phyloP scores from a whole-genome alignment of 371 early-diverging fungal genomes.

The Syncephalastrum contaminatum region DNA sequence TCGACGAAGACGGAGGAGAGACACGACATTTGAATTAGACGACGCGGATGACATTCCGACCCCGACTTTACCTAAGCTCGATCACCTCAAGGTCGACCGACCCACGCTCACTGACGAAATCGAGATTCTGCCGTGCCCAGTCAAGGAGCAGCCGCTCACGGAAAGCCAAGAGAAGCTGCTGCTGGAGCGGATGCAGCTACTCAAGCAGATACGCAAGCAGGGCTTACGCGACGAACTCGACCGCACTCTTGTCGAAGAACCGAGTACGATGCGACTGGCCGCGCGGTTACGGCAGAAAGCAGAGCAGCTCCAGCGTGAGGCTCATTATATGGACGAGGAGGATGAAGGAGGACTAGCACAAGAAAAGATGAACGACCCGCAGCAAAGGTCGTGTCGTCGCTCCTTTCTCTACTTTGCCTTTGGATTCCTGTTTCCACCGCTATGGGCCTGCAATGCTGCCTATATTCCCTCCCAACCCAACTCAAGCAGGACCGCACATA shows the following conservation, averaged over 20 bases:
- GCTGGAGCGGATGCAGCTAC: conserved; percentile 7
- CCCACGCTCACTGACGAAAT: too few species aligned
- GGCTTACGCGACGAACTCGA: conserved; percentile 2
- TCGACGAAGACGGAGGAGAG: conserved; percentile 1
- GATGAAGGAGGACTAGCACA: background rate
- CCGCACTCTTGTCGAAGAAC: too few species aligned
- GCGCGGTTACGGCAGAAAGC: conserved; percentile 7
- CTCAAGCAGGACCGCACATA: background rate
- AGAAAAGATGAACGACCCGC: background rate
- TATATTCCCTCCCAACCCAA: conserved; percentile 12
- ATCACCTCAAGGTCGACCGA: conserved; percentile 5
- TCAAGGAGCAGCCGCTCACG: conserved; percentile 1
- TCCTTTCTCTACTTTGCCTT: conserved; percentile 33
- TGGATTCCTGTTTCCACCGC: conserved; percentile 40
- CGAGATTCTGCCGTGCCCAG: too few species aligned
- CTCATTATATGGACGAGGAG: background rate
- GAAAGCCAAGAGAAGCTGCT: background rate
- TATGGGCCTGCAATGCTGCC: conserved; percentile 34
- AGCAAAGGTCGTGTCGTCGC: conserved; percentile 7
- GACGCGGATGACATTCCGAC: conserved; percentile 5
- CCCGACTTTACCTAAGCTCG: conserved; percentile 12
- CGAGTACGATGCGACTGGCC: background rate
- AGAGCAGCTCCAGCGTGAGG: conserved; percentile 3
- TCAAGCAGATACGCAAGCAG: conserved; percentile 14
- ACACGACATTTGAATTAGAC: too few species aligned